phyloP scores from a whole-genome alignment of 495 filamentous ascomycete species.

The Elaphomyces granulatus region DNA sequence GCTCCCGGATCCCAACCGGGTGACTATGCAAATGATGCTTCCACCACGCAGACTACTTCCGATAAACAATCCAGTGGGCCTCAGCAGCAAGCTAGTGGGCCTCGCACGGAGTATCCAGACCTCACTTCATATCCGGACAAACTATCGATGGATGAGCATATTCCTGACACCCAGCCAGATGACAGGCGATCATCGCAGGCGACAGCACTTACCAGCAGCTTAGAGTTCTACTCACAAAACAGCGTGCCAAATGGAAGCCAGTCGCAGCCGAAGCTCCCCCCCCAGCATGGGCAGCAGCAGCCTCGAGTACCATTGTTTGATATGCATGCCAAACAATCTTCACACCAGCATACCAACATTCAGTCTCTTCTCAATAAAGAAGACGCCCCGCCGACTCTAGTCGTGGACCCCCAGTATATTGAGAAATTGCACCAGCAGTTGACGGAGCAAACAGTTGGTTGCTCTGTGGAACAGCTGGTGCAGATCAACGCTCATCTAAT shows the following conservation, averaged over 20 bases:
- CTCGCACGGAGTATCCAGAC: slow-evolving; percentile 22
- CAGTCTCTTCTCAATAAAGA: slow-evolving; percentile 33
- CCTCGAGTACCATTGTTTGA: slow-evolving; percentile 35
- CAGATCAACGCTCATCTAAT: slow-evolving; percentile 84
- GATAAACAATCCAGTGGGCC: slow-evolving; percentile 40
- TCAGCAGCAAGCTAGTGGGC: slow-evolving; percentile 33
- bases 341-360: slow-evolving; percentile 21
- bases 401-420: slow-evolving; percentile 43
- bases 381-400: slow-evolving; percentile 28
- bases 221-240: slow-evolving; percentile 19
- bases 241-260: slow-evolving; percentile 24
- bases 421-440: slow-evolving; percentile 43
- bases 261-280: slow-evolving; percentile 18
- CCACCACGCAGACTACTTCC: slow-evolving; percentile 65
- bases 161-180: slow-evolving; percentile 32
- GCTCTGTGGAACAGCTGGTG: slow-evolving; percentile 84
- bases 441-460: slow-evolving; percentile 54
- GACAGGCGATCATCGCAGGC: slow-evolving; percentile 18
- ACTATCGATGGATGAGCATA: slow-evolving; percentile 30
- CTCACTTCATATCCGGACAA: slow-evolving; percentile 29
- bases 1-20: slow-evolving; percentile 60
- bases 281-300: slow-evolving; percentile 17
- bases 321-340: slow-evolving; percentile 17
- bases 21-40: slow-evolving; percentile 71
- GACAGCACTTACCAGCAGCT: slow-evolving; percentile 6